Evolutionary conservation across 805 yeast species (phyloP).

Genomic region (Monosporozyma yasuniensis): DNA sequence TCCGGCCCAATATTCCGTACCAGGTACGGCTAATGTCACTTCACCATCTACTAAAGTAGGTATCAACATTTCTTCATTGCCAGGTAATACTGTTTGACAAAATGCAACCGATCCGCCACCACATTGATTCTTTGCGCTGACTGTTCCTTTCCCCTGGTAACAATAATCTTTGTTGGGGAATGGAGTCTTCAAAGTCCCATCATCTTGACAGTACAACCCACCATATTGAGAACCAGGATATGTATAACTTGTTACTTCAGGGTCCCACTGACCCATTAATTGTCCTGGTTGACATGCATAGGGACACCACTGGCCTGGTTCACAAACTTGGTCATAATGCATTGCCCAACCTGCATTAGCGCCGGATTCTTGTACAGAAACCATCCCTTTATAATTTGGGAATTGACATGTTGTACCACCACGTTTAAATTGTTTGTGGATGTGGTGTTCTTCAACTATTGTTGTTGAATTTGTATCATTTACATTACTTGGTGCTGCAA

Average conservation of each 20-base stretch:
- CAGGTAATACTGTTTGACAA: conserved; percentile 90
- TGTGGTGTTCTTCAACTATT: not conserved
- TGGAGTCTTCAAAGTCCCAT: conserved; percentile 60
- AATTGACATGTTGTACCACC: conserved; percentile 41
- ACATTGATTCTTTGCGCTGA: conserved; percentile 50
- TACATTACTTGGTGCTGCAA: too few relatives aligned
- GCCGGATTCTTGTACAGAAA: conserved; percentile 50
- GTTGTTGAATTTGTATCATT: too few relatives aligned
- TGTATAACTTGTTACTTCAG: conserved; percentile 56
- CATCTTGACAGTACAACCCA: conserved; percentile 66
- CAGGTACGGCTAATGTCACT: conserved; percentile 72
- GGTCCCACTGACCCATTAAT: conserved; percentile 84
- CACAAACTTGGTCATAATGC: conserved; percentile 63
- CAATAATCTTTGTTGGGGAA: conserved; percentile 53
- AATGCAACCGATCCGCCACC: conserved; percentile 56
- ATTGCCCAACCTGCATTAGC: conserved; percentile 82
- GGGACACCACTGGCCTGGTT: conserved; percentile 77
- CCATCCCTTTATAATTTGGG: conserved; percentile 61
- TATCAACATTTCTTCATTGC: conserved; percentile 88
- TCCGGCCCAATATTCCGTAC: conserved; percentile 71
- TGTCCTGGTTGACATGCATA: conserved; percentile 88
- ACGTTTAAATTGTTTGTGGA: conserved; percentile 2
- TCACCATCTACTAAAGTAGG: conserved; percentile 58
- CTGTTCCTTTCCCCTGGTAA: conserved; percentile 68
- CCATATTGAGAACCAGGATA: conserved; percentile 78